Evolutionary conservation across 495 filamentous ascomycete species (phyloP), one percentile per base, ranked within the genome.

Genomic region (Aspergillus affinis): DNA sequence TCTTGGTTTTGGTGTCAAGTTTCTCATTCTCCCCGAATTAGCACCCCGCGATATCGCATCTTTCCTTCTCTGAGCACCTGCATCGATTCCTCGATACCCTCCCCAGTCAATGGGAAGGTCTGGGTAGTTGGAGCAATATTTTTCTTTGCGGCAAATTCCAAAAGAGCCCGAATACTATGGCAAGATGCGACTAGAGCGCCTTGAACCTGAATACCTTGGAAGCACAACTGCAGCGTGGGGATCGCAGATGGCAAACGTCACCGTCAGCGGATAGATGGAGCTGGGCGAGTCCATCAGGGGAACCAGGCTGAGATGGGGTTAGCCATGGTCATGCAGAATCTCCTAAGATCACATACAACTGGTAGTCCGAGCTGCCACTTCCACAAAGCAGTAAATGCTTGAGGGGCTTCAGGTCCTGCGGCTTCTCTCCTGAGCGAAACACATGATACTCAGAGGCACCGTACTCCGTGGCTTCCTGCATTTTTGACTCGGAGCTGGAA

Each of bases 371-470:
- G 9, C 32, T 2, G 12, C 32, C 32, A 13, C 32, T 36, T 8
- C 32, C 32, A 12, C 32, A 36, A 36, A 36, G 32, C 32, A 36
- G 32, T 9, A 36, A 36, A 36, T 36, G 32, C 32, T 36, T 36
- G 32, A 36, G 32, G 9, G 32, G 32, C 10, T 36, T 36, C 32
- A 36, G 6, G 32, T 36, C 7, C 10, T 8, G 2, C 32, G 32
- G 32, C 19, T 61, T 55, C 59, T 67, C 61, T 51, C 75, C 86
- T 89, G 89, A 92, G 48, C 82, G 69, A 0, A 88, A 89, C 23
- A 83, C 83, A 58, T 91, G 78, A 75, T 88, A 92, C 12, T 86
- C 86, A 74, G 88, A 84, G n/a, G 88, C 89, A 17, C 89, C 90
- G 64, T 92, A 80, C 65, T 81, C 80, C 61, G 65, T 65, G 1